Conservation (phyloP, 768 basidiomycete species). For the Tylopilus sp. region DNA sequence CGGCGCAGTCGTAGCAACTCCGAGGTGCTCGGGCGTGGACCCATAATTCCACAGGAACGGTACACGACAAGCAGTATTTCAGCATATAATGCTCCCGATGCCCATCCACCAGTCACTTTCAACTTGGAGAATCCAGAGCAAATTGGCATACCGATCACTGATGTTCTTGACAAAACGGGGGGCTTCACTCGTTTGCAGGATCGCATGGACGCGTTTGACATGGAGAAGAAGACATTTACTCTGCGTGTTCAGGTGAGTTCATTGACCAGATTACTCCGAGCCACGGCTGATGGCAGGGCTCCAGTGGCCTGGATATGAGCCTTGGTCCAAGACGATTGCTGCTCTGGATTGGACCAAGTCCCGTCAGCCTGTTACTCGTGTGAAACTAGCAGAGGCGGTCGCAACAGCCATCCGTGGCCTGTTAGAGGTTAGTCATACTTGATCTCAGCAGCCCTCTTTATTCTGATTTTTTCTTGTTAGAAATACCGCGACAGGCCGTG, state of each 20-base stretch:
- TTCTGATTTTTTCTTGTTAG: constrained; percentile 15
- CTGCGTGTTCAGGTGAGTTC: constrained; percentile 63
- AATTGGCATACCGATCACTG: constrained; percentile 57
- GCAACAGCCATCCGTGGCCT: constrained; percentile 69
- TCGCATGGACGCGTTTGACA: constrained; percentile 56
- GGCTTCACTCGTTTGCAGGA: constrained; percentile 49
- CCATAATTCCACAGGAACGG: constrained; percentile 21
- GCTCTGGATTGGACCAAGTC: constrained; percentile 72
- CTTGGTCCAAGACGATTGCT: constrained; percentile 73
- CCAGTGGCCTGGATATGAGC: constrained; percentile 77
- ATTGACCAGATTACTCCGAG: not conserved
- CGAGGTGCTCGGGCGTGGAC: constrained; percentile 15
- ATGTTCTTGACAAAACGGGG: constrained; percentile 50
- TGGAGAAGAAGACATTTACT: constrained; percentile 71
- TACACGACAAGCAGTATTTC: constrained; percentile 18
- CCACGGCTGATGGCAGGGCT: not conserved
- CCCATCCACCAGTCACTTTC: constrained; percentile 60
- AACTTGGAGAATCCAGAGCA: constrained; percentile 49
- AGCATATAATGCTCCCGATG: constrained; percentile 6
- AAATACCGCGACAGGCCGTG: constrained; percentile 6
- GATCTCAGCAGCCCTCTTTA: not conserved
- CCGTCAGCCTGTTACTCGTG: constrained; percentile 69
- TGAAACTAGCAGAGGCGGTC: constrained; percentile 71
- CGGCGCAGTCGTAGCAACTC: constrained; percentile 3
- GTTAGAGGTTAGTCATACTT: constrained; percentile 42